phyloP scores from a whole-genome alignment of 805 yeast species.

The Tetrapisispora nanseiensis region DNA sequence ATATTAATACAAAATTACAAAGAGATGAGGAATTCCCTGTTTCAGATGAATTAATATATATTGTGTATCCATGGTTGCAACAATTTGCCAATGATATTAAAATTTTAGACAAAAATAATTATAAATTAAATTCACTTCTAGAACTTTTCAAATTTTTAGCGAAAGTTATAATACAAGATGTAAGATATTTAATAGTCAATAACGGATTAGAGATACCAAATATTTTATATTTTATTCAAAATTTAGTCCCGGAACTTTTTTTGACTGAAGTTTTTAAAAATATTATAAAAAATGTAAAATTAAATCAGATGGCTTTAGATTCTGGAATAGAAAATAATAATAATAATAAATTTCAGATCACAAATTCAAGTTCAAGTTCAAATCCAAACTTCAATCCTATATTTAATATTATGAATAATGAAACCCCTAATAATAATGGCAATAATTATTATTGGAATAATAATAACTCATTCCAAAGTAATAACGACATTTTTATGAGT shows the following conservation, averaged over 20 bases:
- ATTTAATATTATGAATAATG: neutral
- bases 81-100: constrained; percentile 21
- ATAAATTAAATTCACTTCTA: constrained; percentile 24
- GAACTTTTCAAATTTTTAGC: constrained; percentile 29
- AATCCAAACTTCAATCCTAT: neutral
- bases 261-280: constrained; percentile 15
- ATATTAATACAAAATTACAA: constrained; percentile 6
- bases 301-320: constrained; percentile 2
- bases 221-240: constrained; percentile 20
- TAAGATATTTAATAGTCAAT: constrained; percentile 15
- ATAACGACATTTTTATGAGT: neutral
- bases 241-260: constrained; percentile 25
- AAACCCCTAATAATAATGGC: neutral
- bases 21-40: constrained; percentile 20
- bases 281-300: neutral
- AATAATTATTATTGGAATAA: neutral
- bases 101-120: constrained; percentile 24
- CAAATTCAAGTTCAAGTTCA: too few species aligned
- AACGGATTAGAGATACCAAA: constrained; percentile 17
- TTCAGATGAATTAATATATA: constrained; percentile 13
- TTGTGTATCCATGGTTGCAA: constrained; percentile 28
- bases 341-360: neutral
- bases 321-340: neutral
- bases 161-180: constrained; percentile 23
- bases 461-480: neutral